Percentiles rank a stretch among this genome's conserved stretches.
phyloP scores from a whole-genome alignment of 345 rosid genomes.

The Litchi chinensis region DNA sequence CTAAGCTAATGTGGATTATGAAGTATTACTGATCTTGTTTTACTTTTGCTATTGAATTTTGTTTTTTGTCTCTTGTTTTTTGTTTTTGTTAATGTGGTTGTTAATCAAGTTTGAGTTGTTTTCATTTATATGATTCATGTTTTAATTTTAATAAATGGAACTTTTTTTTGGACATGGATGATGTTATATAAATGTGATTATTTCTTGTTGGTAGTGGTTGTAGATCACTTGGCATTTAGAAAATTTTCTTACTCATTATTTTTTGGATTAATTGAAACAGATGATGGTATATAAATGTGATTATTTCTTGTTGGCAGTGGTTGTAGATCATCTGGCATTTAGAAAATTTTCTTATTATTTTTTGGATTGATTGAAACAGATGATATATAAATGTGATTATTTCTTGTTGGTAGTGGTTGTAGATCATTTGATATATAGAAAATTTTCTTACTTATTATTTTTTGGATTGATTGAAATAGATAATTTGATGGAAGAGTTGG shows the following conservation, averaged over 20 bases:
- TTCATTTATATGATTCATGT: not conserved
- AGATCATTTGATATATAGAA: not conserved
- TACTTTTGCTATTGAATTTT: not conserved
- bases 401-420: not conserved
- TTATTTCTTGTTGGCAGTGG: not conserved
- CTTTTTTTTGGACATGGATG: not conserved
- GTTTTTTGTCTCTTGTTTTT: not conserved
- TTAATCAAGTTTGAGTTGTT: not conserved
- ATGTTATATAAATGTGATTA: not conserved
- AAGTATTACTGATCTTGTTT: not conserved
- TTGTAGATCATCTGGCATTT: not conserved
- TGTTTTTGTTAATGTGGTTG: not conserved
- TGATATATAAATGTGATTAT: slow-evolving; percentile 5
- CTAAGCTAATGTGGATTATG: not conserved
- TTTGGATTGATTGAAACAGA: slow-evolving; percentile 28
- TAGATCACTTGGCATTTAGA: too few relatives aligned
- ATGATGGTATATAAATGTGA: not conserved
- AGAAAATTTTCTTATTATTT: not conserved
- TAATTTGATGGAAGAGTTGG: slow-evolving; percentile 64
- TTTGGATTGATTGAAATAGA: slow-evolving; percentile 28
- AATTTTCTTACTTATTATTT: not conserved
- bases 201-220: too few relatives aligned
- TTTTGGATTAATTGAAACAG: too few relatives aligned
- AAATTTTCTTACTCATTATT: too few relatives aligned
- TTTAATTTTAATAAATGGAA: not conserved